Percentiles rank a stretch among this genome's conserved stretches.
Conservation (phyloP, 2,329 filamentous ascomycete genomes). For the Dactylellina parvicollis region DNA sequence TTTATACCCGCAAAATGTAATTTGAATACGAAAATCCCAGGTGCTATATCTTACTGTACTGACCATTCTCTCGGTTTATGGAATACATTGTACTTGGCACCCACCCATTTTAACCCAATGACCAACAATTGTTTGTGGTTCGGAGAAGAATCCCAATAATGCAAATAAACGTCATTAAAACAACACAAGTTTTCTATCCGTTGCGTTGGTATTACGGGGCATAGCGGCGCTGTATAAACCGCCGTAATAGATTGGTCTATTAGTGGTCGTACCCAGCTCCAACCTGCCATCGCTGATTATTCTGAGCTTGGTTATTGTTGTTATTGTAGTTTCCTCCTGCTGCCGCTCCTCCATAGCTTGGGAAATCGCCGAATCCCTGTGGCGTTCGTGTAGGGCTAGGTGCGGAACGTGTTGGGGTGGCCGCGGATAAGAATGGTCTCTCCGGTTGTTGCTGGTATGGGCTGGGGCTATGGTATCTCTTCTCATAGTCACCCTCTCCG, state of each 20-base stretch:
- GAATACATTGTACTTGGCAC: slow-evolving; percentile 40
- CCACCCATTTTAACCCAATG: slow-evolving; percentile 29
- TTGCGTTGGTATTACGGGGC: slow-evolving; percentile 31
- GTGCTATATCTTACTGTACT: slow-evolving; percentile 42
- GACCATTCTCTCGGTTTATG: slow-evolving; percentile 35
- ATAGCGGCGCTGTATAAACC: slow-evolving; percentile 13
- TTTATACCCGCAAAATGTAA: slow-evolving; percentile 37
- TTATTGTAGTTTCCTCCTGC: slow-evolving; percentile 57
- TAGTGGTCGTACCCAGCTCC: slow-evolving; percentile 69
- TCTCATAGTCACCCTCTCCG: slow-evolving; percentile 44
- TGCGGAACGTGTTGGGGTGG: slow-evolving; percentile 63
- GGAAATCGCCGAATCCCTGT: slow-evolving; percentile 52
- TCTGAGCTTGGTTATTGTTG: slow-evolving; percentile 60
- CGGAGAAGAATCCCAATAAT: slow-evolving; percentile 37
- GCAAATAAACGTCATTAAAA: slow-evolving; percentile 52
- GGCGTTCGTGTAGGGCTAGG: slow-evolving; percentile 45
- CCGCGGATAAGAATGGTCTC: slow-evolving; percentile 59
- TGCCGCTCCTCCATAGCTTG: slow-evolving; percentile 58
- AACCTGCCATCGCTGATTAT: slow-evolving; percentile 66
- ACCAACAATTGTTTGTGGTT: slow-evolving; percentile 18
- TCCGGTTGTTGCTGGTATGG: slow-evolving; percentile 56
- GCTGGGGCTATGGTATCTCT: slow-evolving; percentile 49
- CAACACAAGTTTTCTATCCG: slow-evolving; percentile 1
- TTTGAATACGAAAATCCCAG: slow-evolving; percentile 44
- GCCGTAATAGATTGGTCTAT: slow-evolving; percentile 10